A percentile compares a stretch with the other conserved stretches of the same genome.
Evolutionary conservation across 2,329 filamentous ascomycete genomes (phyloP).

Genomic region (Aspergillus hortae): DNA sequence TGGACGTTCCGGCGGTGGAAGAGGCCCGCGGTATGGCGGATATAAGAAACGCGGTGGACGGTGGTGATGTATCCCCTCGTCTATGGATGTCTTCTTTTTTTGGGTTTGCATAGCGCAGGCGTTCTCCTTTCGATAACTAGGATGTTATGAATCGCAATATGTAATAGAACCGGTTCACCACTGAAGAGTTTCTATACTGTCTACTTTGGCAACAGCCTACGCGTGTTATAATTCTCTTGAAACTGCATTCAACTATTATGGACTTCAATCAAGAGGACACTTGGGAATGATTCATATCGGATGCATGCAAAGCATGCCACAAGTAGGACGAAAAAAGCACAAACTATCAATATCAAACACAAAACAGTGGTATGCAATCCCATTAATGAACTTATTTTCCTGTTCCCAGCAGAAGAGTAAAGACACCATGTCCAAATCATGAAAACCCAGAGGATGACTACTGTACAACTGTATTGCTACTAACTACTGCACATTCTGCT

Average conservation of each 20-base stretch:
- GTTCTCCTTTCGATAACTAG: slow-evolving; percentile 30
- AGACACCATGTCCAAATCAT: slow-evolving; percentile 10
- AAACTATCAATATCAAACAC: background rate
- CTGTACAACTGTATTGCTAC: slow-evolving; percentile 13
- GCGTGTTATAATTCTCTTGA: background rate
- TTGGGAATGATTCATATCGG: background rate
- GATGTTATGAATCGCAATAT: slow-evolving; percentile 22
- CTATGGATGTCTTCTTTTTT: slow-evolving; percentile 11
- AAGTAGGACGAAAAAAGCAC: background rate
- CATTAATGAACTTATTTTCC: background rate
- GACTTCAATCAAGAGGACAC: background rate
- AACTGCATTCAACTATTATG: background rate
- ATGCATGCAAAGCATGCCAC: background rate
- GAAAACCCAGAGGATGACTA: slow-evolving; percentile 7
- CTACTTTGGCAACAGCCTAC: background rate
- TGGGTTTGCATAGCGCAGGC: slow-evolving; percentile 42
- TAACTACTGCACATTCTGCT: slow-evolving; percentile 16
- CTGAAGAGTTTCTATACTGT: background rate
- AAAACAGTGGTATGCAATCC: background rate
- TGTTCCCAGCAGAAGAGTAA: slow-evolving; percentile 1
- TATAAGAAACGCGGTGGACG: slow-evolving; percentile 42
- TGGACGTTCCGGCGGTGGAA: slow-evolving; percentile 38
- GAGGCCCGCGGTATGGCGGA: slow-evolving; percentile 42
- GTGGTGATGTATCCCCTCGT: slow-evolving; percentile 30
- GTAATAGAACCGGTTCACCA: slow-evolving; percentile 17